Evolutionary conservation across 164 flowering plant species (phyloP), one percentile per base, ranked within the genome.

Genomic region (Nymphaea colorata): DNA sequence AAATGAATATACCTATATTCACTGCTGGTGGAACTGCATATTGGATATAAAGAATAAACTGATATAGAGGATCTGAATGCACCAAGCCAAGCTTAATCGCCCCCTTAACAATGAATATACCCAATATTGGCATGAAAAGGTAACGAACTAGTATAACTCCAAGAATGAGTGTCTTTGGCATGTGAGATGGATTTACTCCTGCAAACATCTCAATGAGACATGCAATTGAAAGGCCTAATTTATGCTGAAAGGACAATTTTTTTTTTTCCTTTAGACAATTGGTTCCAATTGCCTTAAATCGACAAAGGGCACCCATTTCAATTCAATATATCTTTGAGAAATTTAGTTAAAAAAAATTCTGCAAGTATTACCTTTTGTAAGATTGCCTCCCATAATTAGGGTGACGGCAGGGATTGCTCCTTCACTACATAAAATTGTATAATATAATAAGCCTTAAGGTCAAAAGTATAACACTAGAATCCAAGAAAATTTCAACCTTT

Each of bases 1-100:
- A 25, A 25, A 25, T 25, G 36, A 36, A 61, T 10, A 11, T 77
- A 86, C 96, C 87, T 64, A 90, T 85, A 73, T 80, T 83, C 87
- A 86, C 82, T 44, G 93, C 91, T n/a, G 96, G 93, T 36, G 93
- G 96, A 59, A 90, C 67, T 43, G 90, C 83, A 81, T 61, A 86
- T 41, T 88, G 93, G 62, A 88, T 79, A 67, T 88, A 67, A 51
- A 90, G 88, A 70, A 84, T 76, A 71, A 88, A 90, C 68, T 71
- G 75, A 70, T 84, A 90, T 65, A 88, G 70, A 7, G 88, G 84
- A 79, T 86, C 83, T 42, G 76, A 59, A 2, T 71, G 74, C 69
- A 87, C 78, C 53, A 84, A 70, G 36, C 90, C 88, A 42, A 80
- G 69, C 12, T 43, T 71, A 0, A 71, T 3, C 47, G 91, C 96